phyloP scores from a whole-genome alignment of 179 eudicot genomes.

The Amaranthus tricolor region DNA sequence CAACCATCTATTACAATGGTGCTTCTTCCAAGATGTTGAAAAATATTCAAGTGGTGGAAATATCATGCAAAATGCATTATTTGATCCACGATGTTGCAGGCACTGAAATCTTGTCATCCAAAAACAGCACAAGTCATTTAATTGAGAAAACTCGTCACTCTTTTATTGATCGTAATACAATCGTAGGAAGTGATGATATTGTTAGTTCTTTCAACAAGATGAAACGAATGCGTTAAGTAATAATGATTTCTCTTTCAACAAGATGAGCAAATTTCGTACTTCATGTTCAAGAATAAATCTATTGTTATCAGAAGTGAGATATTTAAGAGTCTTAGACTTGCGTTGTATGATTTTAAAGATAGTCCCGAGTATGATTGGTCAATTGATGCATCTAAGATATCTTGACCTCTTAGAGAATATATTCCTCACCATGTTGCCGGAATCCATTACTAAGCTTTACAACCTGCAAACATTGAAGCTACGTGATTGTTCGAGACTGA shows the following conservation, averaged over 20 bases:
- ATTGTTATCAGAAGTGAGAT: not conserved
- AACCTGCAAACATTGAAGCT: slow-evolving; percentile 11
- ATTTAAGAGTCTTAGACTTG: slow-evolving; percentile 2
- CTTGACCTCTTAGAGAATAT: not conserved
- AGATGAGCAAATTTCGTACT: too few species aligned
- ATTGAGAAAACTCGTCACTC: not conserved
- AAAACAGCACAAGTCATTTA: not conserved
- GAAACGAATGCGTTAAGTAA: not conserved
- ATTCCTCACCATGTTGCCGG: not conserved
- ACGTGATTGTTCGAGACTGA: not conserved
- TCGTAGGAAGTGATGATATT: too few species aligned
- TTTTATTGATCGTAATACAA: not conserved
- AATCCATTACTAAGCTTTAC: not conserved
- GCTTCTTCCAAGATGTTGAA: slow-evolving; percentile 36
- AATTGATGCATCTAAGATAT: slow-evolving; percentile 19
- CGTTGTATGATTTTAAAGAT: rapidly evolving
- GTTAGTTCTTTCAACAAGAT: not conserved
- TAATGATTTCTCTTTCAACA: not conserved
- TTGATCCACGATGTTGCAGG: slow-evolving; percentile 37
- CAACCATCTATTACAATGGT: slow-evolving; percentile 27
- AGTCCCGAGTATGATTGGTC: slow-evolving; percentile 6
- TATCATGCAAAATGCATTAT: slow-evolving; percentile 38
- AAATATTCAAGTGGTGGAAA: slow-evolving; percentile 11
- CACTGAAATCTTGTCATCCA: not conserved
- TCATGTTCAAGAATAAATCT: not conserved